Evolutionary conservation across 2,329 filamentous ascomycete species (phyloP).

Genomic region (Aspergillus udagawae): DNA sequence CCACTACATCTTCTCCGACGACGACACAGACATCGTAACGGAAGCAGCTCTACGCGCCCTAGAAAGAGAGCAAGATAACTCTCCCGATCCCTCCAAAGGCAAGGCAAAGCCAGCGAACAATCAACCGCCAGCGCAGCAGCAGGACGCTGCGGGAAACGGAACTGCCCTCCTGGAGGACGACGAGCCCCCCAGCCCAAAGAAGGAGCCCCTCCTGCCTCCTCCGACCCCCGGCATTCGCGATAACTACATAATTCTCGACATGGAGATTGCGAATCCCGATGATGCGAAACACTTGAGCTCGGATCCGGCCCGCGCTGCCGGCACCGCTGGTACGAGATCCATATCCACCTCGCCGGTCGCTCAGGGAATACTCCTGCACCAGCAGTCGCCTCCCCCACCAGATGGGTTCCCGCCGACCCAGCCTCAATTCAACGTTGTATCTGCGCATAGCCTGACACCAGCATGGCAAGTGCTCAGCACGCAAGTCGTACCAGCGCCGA

Average conservation of each 20-base stretch:
- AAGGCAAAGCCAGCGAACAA: slow-evolving; percentile 7
- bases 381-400: slow-evolving; percentile 7
- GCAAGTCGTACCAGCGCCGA: slow-evolving; percentile 56
- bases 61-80: slow-evolving; percentile 40
- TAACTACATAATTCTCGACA: slow-evolving; percentile 55
- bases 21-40: slow-evolving; percentile 74
- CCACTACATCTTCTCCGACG: slow-evolving; percentile 90
- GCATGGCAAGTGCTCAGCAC: slow-evolving; percentile 66
- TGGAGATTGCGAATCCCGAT: slow-evolving; percentile 31
- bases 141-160: slow-evolving; percentile 9
- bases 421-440: slow-evolving; percentile 54
- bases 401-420: neutral
- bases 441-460: slow-evolving; percentile 67
- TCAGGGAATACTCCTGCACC: slow-evolving; percentile 2
- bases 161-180: slow-evolving; percentile 16
- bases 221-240: slow-evolving; percentile 48
- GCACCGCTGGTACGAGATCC: slow-evolving; percentile 9
- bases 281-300: slow-evolving; percentile 3
- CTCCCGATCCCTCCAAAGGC: slow-evolving; percentile 20
- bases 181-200: slow-evolving; percentile 13
- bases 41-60: slow-evolving; percentile 57
- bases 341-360: slow-evolving; percentile 22
- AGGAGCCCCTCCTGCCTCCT: slow-evolving; percentile 42
- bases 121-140: slow-evolving; percentile 3
- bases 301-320: slow-evolving; percentile 12